Percentiles rank a stretch among this genome's conserved stretches.
Conservation (phyloP, 345 rosid genomes). For the Syzygium aqueum region DNA sequence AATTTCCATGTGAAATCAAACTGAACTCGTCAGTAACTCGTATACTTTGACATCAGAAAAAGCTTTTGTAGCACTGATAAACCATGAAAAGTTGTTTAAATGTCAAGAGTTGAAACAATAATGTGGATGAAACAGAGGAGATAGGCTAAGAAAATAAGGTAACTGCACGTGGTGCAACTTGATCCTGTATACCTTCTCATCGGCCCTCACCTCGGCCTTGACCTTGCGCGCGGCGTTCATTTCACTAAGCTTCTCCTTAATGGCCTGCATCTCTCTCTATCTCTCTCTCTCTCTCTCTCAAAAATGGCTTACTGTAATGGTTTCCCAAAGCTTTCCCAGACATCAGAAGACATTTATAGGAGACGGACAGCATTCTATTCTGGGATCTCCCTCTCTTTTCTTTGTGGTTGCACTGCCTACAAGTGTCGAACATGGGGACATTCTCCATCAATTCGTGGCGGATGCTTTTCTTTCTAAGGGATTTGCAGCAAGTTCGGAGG, state of each 20-base stretch:
- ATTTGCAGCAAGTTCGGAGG: neutral
- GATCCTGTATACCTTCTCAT: slow-evolving; percentile 26
- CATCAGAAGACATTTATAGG: neutral
- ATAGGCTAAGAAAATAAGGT: neutral
- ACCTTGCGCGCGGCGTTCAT: slow-evolving; percentile 30
- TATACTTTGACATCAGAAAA: too few relatives aligned
- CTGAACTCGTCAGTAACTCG: too few relatives aligned
- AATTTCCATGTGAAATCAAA: too few relatives aligned
- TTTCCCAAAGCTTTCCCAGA: neutral
- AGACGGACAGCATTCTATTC: neutral
- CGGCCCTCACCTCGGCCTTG: slow-evolving; percentile 43
- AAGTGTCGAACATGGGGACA: neutral
- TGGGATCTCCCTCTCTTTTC: neutral
- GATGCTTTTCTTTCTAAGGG: neutral
- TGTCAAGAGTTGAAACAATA: too few relatives aligned
- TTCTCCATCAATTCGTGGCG: neutral
- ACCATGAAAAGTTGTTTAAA: too few relatives aligned
- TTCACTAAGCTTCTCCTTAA: slow-evolving; percentile 40
- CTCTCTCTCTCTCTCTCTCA: neutral
- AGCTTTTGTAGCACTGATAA: too few relatives aligned
- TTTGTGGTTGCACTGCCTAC: neutral
- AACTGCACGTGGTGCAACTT: neutral
- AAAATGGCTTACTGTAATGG: neutral
- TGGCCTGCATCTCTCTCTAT: slow-evolving; percentile 31
- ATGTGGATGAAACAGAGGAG: too few relatives aligned